Evolutionary conservation across 495 filamentous ascomycete genomes (phyloP).

Genomic region (Daldinia bambusicola): DNA sequence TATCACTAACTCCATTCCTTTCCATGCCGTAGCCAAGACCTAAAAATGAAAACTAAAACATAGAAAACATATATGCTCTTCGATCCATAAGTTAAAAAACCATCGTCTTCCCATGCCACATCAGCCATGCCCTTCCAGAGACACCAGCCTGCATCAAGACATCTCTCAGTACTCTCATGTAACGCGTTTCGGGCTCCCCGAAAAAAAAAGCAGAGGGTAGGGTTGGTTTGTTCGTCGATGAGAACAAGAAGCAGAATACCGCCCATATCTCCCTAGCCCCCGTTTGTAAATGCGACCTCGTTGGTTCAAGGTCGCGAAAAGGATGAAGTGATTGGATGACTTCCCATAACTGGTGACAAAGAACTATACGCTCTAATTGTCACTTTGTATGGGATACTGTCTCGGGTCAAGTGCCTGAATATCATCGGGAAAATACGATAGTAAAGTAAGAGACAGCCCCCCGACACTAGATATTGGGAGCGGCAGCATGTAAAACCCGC

Average conservation of each 20-base stretch:
- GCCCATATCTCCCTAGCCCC: neutral
- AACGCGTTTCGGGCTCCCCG: constrained; percentile 19
- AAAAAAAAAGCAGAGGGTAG: neutral
- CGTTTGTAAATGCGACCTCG: constrained; percentile 5
- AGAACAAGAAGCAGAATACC: neutral
- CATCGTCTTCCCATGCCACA: neutral
- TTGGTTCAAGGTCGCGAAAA: constrained; percentile 8
- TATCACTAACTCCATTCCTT: neutral
- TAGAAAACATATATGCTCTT: neutral
- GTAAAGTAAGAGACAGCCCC: neutral
- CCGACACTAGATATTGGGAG: neutral
- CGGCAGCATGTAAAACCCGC: constrained; percentile 24
- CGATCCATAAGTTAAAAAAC: neutral
- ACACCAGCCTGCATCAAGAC: neutral
- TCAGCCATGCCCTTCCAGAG: neutral
- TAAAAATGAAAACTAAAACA: neutral
- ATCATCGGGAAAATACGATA: neutral
- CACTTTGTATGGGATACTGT: constrained; percentile 8
- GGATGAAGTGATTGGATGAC: constrained; percentile 1
- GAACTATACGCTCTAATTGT: neutral
- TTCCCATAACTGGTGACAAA: neutral
- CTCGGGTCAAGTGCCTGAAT: neutral
- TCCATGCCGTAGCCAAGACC: neutral
- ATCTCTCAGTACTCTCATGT: neutral
- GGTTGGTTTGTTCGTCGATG: neutral